Evolutionary conservation across 331 rosid species (phyloP).

Genomic region (Cydonia oblonga): DNA sequence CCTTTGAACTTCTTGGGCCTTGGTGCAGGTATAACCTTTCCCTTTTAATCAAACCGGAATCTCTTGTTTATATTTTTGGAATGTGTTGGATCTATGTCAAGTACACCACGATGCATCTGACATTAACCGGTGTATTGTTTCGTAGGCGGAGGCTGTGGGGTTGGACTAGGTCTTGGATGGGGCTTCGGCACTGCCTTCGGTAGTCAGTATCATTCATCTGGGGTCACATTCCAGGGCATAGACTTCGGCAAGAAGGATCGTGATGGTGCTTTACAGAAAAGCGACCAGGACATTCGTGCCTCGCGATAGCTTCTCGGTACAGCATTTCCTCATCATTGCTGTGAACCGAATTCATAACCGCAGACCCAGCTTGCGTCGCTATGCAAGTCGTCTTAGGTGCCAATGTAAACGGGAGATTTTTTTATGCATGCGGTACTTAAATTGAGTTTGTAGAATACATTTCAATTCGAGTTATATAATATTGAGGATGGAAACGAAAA

Average conservation of each 20-base stretch:
- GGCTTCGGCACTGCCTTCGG: slow-evolving; percentile 92
- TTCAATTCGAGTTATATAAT: too few relatives aligned
- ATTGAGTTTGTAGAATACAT: neutral
- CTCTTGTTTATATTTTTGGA: neutral
- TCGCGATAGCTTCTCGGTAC: slow-evolving; percentile 11
- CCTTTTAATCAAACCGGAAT: neutral
- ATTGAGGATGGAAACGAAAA: too few relatives aligned
- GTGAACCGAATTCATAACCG: too few relatives aligned
- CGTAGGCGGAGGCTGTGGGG: slow-evolving; percentile 96
- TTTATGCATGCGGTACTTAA: neutral
- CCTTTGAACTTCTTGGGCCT: slow-evolving; percentile 87
- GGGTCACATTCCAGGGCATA: slow-evolving; percentile 54
- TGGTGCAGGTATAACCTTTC: slow-evolving; percentile 58
- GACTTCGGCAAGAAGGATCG: slow-evolving; percentile 48
- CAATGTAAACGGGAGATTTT: neutral
- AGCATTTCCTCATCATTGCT: neutral
- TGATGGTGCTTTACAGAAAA: slow-evolving; percentile 17
- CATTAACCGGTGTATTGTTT: slow-evolving; percentile 13
- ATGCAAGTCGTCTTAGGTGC: neutral
- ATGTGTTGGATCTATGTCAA: neutral
- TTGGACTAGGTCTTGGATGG: slow-evolving; percentile 99
- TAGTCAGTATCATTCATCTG: slow-evolving; percentile 67
- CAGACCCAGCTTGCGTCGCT: neutral
- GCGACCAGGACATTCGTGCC: slow-evolving; percentile 19
- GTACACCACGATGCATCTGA: neutral